These are phyloP conservation scores for Amylocystis lapponica DNA, from an alignment of 768 basidiomycete genomes.

Conservation along the genomic window DNA sequence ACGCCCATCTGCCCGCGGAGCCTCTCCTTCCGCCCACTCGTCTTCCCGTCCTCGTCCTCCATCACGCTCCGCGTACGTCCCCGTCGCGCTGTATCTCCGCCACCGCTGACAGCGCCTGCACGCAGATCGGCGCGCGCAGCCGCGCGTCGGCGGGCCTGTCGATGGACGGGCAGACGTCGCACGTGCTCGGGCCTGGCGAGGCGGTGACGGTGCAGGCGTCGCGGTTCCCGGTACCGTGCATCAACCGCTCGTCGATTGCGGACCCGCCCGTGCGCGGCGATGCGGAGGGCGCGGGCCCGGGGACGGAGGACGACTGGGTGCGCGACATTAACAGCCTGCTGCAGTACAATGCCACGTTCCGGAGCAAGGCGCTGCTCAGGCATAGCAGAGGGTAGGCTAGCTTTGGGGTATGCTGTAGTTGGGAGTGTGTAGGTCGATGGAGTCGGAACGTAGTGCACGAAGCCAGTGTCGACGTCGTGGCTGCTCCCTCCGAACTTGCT, in stretches of 20 bases:
- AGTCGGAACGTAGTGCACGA: too few relatives aligned
- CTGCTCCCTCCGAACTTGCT: too few relatives aligned
- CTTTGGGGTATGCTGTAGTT: too few relatives aligned
- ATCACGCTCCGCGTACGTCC: slow-evolving; percentile 63
- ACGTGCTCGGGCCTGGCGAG: slow-evolving; percentile 78
- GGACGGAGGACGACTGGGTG: slow-evolving; percentile 94
- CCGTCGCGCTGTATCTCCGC: background rate
- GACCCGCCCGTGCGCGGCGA: slow-evolving; percentile 27
- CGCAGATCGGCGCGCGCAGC: slow-evolving; percentile 77
- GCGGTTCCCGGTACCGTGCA: slow-evolving; percentile 87
- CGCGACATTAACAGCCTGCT: slow-evolving; percentile 91
- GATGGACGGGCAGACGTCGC: slow-evolving; percentile 88
- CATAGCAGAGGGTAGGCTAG: slow-evolving; percentile 61
- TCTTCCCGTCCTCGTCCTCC: slow-evolving; percentile 79
- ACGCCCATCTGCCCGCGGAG: slow-evolving; percentile 96
- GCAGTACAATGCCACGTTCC: slow-evolving; percentile 92
- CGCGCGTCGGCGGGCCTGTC: slow-evolving; percentile 86
- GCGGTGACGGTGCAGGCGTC: slow-evolving; percentile 82
- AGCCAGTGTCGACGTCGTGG: too few relatives aligned
- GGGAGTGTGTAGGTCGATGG: too few relatives aligned
- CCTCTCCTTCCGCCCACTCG: slow-evolving; percentile 85
- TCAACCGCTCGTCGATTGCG: slow-evolving; percentile 77
- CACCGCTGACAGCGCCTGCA: background rate
- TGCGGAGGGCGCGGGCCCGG: slow-evolving; percentile 65
- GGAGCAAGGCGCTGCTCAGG: slow-evolving; percentile 79